Base-by-base conservation (phyloP, 768 basidiomycete species). In the Suillus placidus region DNA sequence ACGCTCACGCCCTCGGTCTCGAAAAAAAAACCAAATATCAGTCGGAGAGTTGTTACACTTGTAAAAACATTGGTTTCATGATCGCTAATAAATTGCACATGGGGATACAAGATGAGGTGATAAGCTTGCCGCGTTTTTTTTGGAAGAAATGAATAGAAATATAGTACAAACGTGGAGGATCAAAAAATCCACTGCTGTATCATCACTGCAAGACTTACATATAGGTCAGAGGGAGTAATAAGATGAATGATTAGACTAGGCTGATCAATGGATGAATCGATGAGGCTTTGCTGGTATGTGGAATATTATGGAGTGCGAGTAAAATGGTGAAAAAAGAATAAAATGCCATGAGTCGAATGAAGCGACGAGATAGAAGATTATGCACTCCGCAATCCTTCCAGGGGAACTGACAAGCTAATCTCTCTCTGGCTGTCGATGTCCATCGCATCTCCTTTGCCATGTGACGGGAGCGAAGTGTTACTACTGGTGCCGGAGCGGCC, bases 211-310 rank as follows among this genome's bases (percentile, higher is more conserved):
- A 63, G 30, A 56, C 40, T 26, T 37, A 54, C 60, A 66, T 75
- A 69, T 75, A 69, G 62, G 64, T 72, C 69, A 67, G 61, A 51
- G 23, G 45, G 61, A 68, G 52, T 32, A 64, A 69, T 72, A 77
- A 75, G 67, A 69, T 73, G 73, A 26, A 69, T 64, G 70, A 64
- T 66, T 78, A 76, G 62, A 73, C 65, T 76, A 77, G 69, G 67
- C 62, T 72, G 65, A 64, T 64, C 67, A 77, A 70, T 58, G 26
- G 40, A 32, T 42, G 40, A 77, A 70, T 58, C 18, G 40, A 32
- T 42, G 40, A 60, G 40, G 30, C 12, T 42, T 60, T 75, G 71
- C 72, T 70, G 63, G 64, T 77, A 61, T 60, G 65, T 74, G 76
- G 73, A 74, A 77, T 73, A 70, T 69, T 66, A 52, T 66, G 66